A percentile compares a stretch with the other conserved stretches of the same genome.
Evolutionary conservation across 352 stramenopile genomes (phyloP).

Genomic region (Halophytophthora polymorphica): DNA sequence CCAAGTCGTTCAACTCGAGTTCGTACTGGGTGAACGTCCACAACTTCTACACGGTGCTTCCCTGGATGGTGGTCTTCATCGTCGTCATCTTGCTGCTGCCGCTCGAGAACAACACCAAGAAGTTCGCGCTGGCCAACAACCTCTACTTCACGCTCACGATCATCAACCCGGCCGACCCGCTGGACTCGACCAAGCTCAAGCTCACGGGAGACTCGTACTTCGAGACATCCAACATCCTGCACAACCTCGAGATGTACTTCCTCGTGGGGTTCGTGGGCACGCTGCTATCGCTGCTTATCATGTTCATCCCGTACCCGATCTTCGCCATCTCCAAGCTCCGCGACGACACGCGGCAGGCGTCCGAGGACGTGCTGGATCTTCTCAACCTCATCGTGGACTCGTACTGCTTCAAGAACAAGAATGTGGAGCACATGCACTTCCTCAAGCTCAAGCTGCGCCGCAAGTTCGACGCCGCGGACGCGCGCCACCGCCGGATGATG

Average conservation of each 20-base stretch:
- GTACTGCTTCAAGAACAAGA: slow-evolving; percentile 89
- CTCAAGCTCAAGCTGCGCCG: slow-evolving; percentile 64
- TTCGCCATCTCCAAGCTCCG: slow-evolving; percentile 64
- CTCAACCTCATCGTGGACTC: slow-evolving; percentile 82
- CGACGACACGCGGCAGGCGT: slow-evolving; percentile 41
- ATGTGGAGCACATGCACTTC: slow-evolving; percentile 82
- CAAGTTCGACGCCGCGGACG: slow-evolving; percentile 59
- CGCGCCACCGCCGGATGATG: slow-evolving; percentile 57
- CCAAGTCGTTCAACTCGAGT: slow-evolving; percentile 52
- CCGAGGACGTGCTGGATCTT: slow-evolving; percentile 62
- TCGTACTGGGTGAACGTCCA: slow-evolving; percentile 70
- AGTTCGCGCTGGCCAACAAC: slow-evolving; percentile 80
- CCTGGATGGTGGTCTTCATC: slow-evolving; percentile 77
- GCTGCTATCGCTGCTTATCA: slow-evolving; percentile 65
- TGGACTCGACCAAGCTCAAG: slow-evolving; percentile 50
- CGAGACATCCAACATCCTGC: slow-evolving; percentile 59
- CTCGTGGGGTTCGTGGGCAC: slow-evolving; percentile 71
- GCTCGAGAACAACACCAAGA: slow-evolving; percentile 83
- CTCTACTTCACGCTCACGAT: slow-evolving; percentile 82
- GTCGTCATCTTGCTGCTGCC: slow-evolving; percentile 57
- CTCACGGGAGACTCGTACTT: slow-evolving; percentile 41
- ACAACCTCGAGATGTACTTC: slow-evolving; percentile 74
- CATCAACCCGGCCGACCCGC: slow-evolving; percentile 60
- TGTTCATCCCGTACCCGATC: slow-evolving; percentile 76
- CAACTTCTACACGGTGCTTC: slow-evolving; percentile 73